Conservation (phyloP, 352 stramenopile genomes). For the Pythium brachiatum region DNA sequence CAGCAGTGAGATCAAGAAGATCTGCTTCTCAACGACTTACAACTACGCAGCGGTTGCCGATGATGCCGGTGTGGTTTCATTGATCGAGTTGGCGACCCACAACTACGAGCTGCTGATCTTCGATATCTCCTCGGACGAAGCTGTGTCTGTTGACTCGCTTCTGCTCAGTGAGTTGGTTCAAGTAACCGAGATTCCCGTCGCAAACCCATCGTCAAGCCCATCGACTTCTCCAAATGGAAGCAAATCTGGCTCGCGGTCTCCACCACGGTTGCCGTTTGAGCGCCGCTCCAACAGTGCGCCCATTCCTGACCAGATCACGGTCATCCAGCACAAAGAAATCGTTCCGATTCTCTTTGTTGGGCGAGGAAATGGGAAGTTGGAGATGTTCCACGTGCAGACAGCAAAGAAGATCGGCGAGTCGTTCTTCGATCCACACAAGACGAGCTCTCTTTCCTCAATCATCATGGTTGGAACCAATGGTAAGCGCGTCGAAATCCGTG, state of each 20-base stretch:
- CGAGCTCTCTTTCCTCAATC: conserved; percentile 46
- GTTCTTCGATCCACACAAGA: conserved; percentile 44
- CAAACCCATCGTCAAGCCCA: neutral
- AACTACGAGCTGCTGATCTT: conserved; percentile 59
- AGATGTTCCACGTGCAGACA: conserved; percentile 74
- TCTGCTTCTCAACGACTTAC: conserved; percentile 49
- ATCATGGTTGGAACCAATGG: conserved; percentile 59
- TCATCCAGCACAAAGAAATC: conserved; percentile 47
- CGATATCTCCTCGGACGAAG: conserved; percentile 48
- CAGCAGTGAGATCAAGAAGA: conserved; percentile 46
- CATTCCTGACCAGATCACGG: conserved; percentile 14
- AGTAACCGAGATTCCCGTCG: conserved; percentile 49
- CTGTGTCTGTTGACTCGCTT: conserved; percentile 56
- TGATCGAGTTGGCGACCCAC: conserved; percentile 50
- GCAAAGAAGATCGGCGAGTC: conserved; percentile 67
- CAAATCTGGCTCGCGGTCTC: conserved; percentile 7
- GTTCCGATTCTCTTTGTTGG: conserved; percentile 69
- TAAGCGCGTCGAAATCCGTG: conserved; percentile 40
- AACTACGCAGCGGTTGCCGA: conserved; percentile 56
- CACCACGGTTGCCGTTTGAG: conserved; percentile 14
- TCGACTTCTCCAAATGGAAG: conserved; percentile 3
- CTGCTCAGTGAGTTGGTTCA: conserved; percentile 66
- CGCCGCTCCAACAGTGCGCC: conserved; percentile 10
- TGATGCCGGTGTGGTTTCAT: conserved; percentile 50
- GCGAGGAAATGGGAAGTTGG: conserved; percentile 57